Conservation (phyloP, 2,329 filamentous ascomycete genomes). For the Didymosphaeria variabile region DNA sequence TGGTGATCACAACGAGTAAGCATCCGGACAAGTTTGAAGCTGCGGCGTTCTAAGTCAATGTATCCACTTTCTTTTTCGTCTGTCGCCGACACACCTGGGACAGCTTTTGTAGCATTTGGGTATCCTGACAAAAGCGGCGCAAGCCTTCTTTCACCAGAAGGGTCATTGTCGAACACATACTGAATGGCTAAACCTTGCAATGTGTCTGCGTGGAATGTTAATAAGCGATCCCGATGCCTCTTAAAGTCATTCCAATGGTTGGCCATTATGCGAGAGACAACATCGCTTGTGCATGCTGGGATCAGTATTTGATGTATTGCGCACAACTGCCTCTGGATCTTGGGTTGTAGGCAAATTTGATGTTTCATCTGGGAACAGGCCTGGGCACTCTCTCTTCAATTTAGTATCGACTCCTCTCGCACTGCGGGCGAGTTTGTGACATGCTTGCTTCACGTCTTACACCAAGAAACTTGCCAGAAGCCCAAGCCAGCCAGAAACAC, state of each 20-base stretch:
- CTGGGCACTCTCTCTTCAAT: slow-evolving; percentile 30
- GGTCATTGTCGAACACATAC: slow-evolving; percentile 15
- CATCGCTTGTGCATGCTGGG: slow-evolving; percentile 30
- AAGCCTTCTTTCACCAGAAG: slow-evolving; percentile 13
- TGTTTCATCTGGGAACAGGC: slow-evolving; percentile 23
- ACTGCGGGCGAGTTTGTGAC: slow-evolving; percentile 27
- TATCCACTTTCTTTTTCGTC: slow-evolving; percentile 15
- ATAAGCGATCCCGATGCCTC: slow-evolving; percentile 19
- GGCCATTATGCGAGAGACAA: slow-evolving; percentile 23
- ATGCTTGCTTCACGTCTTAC: slow-evolving; percentile 30
- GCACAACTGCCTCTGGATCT: slow-evolving; percentile 31
- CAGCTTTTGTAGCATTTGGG: slow-evolving; percentile 17
- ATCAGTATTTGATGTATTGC: slow-evolving; percentile 32
- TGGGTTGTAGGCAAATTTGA: background rate
- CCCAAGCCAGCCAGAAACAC: slow-evolving; percentile 33
- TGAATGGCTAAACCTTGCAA: slow-evolving; percentile 25
- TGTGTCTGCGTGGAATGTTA: slow-evolving; percentile 28
- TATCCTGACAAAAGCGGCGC: slow-evolving; percentile 20
- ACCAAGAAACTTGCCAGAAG: slow-evolving; percentile 38
- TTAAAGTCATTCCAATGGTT: slow-evolving; percentile 7
- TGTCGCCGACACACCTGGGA: slow-evolving; percentile 27
- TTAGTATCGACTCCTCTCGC: slow-evolving; percentile 22
- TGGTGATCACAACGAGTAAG: slow-evolving; percentile 44
- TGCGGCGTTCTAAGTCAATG: slow-evolving; percentile 27
- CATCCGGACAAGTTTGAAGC: slow-evolving; percentile 35